Evolutionary conservation across 345 rosid genomes (phyloP).

Genomic region (Eucalyptus shirleyi): DNA sequence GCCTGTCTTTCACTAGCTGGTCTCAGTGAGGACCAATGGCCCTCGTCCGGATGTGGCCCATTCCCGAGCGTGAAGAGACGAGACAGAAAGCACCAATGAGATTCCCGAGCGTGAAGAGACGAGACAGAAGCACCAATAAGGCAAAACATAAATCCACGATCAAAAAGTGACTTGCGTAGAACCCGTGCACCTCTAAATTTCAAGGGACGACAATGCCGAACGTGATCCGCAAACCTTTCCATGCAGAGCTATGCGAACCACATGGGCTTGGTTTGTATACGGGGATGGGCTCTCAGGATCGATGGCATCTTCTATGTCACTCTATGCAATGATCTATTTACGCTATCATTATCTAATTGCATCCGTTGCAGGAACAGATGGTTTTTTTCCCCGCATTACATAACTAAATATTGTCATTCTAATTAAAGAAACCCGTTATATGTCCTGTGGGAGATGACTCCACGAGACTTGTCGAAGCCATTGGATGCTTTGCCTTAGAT

Average conservation of each 20-base stretch:
- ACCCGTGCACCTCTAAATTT: background rate
- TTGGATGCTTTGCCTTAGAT: background rate
- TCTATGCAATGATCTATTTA: background rate
- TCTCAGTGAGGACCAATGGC: too few species aligned
- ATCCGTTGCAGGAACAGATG: background rate
- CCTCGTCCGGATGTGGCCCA: too few species aligned
- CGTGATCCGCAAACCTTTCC: background rate
- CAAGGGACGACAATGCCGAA: background rate
- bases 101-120: background rate
- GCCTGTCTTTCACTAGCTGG: too few species aligned
- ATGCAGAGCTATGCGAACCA: background rate
- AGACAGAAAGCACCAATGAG: too few species aligned
- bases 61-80: too few species aligned
- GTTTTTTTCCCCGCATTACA: background rate
- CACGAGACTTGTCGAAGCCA: background rate
- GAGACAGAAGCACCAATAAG: background rate
- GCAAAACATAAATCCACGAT: background rate
- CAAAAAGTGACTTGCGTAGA: background rate
- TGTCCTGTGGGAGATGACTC: background rate
- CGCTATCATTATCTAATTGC: background rate
- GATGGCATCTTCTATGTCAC: background rate
- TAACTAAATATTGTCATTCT: background rate
- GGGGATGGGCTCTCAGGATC: background rate
- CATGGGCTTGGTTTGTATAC: background rate
- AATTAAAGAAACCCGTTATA: background rate